Evolutionary conservation across 768 basidiomycete genomes (phyloP), one percentile per base, ranked within the genome.

Genomic region (Hydnomerulius pinastri): DNA sequence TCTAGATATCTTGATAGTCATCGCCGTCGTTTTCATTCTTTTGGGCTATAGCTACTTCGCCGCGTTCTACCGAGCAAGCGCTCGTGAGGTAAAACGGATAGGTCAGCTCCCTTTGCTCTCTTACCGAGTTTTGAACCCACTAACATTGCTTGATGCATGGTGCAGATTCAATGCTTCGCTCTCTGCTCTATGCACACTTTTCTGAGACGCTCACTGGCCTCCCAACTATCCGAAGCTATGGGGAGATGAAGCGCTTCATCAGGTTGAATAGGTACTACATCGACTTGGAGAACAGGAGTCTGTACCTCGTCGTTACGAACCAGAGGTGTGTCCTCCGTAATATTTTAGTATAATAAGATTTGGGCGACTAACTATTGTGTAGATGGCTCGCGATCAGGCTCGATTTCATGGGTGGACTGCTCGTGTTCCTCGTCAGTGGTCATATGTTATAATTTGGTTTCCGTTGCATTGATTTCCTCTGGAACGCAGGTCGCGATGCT

Each of bases 141-240:
- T 45, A 1, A 57, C 11, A 37, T 15, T 9, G 21, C 9, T 12
- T 10, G 11, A 7, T 35, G 27, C 13, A 33, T 17, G 17, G 33
- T 17, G 4, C 44, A 82, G 88, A 90, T 63, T 76, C 85, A 7
- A 80, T 87, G 71, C 73, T 91, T 4, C 85, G 89, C 30, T 87
- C 86, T 2, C 69, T 85, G 9, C 75, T 92, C 8, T 91, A 91
- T 63, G 79, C 87, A 0, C 87, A 89, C 59, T 87, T 91, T 61
- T 80, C 86, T 0, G 90, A 91, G 65, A 87, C 84, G 1, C 71
- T 92, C 4, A 83, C 83, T 60, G 88, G 88, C 13, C 71, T 85
- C 24, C 75, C 82, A 0, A 89, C 86, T 5, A 82, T 90, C 40
- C 79, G 90, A 28, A 86, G 86, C 29, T 93, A 88, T 55, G 83